Base-by-base conservation (phyloP, 192 early-diverging fungal genomes). In the Coemansia guatemalensis region DNA sequence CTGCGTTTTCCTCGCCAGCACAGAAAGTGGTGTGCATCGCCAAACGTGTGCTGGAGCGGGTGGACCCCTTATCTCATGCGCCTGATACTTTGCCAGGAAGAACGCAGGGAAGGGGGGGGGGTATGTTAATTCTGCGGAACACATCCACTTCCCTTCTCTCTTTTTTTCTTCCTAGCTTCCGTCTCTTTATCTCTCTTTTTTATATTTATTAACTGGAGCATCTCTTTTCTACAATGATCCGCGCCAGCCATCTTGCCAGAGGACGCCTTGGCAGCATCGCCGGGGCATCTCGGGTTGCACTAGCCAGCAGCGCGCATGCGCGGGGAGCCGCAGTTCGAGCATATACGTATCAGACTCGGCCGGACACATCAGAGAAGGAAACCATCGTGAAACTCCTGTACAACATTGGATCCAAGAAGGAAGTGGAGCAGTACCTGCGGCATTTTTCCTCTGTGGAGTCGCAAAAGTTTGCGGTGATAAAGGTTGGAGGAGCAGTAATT, bases 401-500 rank as follows among this genome's bases (percentile, higher is more conserved):
- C 85, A 99, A 98, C 78, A 98, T 99, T 81, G 97, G 96, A 33
- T 98, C 95, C 11, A 93, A 93, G 73, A 96, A 95, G 82, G 97
- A 99, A 68, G 96, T 98, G 21, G 95, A 99, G 73, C 95, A 97
- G 85, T 99, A 99, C 62, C 86, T 99, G 56, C 87, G 91, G 30
- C 93, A 95, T 67, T 99, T 99, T 73, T 93, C 94, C 1, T 94
- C 92, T 0, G 97, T 98, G 49, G 95, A 98, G 78, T 94, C 93
- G 22, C 97, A 99, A 85, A 96, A 98, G 83, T 99, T 99, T 82
- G 97, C 97, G 8, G 95, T 99, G 39, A 97, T 99, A 85, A 99
- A 99, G 78, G 97, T 99, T 23, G 94, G 93, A 58, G 94, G 95
- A 3, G 93, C 93, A 2, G 92, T 99, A n/a, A 80, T 99, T 53